Evolutionary conservation across 768 basidiomycete genomes (phyloP), one percentile per base, ranked within the genome.

Genomic region (Boletus edulis): DNA sequence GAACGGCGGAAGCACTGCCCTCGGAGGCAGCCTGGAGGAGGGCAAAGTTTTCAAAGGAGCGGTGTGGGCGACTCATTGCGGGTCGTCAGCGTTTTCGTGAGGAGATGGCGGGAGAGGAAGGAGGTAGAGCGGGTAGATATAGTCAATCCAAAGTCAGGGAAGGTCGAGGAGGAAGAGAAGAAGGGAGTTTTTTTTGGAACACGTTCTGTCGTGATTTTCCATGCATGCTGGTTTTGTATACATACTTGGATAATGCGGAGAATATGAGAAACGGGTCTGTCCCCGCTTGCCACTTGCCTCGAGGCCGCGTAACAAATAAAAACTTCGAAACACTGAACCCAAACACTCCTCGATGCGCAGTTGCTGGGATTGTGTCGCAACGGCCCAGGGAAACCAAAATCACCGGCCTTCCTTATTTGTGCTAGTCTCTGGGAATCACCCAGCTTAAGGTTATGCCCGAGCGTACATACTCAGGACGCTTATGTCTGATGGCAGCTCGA

Each of bases 11-110:
- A 42, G 81, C 75, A 62, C 83, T 79, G 46, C 85, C 89, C 44
- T 70, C 72, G 22, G 80, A 76, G 43, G 85, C 85, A 35, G 82
- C 84, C 46, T 70, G 71, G 59, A 85, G 82, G 49, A 85, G 72
- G 22, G 70, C 70, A 27, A 69, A 72, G 44, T 72, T 73, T 73
- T 73, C 70, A 73, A 73, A 73, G 17, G 70, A 72, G 60, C 70
- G 70, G 65, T 72, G 66, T 63, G 67, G 62, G 49, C 71, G 71
- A 71, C 70, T 73, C 70, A 71, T 71, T 47, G 63, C 62, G 52
- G 58, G 69, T 70, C 70, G 71, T 71, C 61, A 57, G 58, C 5
- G 54, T 2, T n/a, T 27, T 72, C 70, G 70, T 70, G 63, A 68
- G 50, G 52, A 44, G 38, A 22, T 45, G 41, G 41, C 22, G 49